Base-by-base conservation (phyloP, 495 filamentous ascomycete species). In the Hyaloscypha variabilis region DNA sequence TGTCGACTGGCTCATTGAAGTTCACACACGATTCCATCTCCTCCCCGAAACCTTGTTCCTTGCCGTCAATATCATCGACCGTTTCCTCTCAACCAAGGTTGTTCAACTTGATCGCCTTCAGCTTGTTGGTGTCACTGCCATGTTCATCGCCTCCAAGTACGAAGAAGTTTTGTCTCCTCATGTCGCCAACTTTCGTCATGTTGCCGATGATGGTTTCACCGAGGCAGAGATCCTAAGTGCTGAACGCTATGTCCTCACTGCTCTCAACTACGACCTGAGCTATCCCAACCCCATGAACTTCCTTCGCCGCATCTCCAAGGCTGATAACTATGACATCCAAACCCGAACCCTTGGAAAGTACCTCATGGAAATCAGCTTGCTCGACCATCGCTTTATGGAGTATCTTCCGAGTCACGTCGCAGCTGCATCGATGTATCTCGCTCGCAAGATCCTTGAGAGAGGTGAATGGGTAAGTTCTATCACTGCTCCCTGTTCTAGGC, bases 261-360 rank as follows among this genome's bases (percentile, higher is more conserved):
- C 93, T 8, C 88, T 99, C 65, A 89, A 97, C 77, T 99, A 97
- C 77, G 95, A 98, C 76, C 89, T 99, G 66, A 97, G 94, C 81
- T 98, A 96, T 72, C 95, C 95, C 31, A 99, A 99, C 76, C 95
- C 95, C 10, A 98, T 99, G 95, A 97, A 99, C 84, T 99, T 99
- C 80, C 86, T 99, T 59, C 90, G 95, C 36, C 89, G 96, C 64
- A 98, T 99, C 77, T 97, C 94, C 50, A 99, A 99, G 80, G 95
- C 95, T 63, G 96, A 98, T 77, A 92, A 93, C 77, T 98, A 98
- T 77, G 93, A 98, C 73, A 96, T 97, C 67, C 91, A 97, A 76
- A 97, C 94, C 39, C 90, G 95, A 67, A 99, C 95, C 26, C 84
- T 99, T 31, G 95, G 91, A 69, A 99, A 99, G 80, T 99, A 97